A percentile compares a stretch with the other conserved stretches of the same genome.
These are phyloP conservation scores for Penicillium goetzii DNA, from an alignment of 495 filamentous ascomycete species.

Conservation along the genomic window DNA sequence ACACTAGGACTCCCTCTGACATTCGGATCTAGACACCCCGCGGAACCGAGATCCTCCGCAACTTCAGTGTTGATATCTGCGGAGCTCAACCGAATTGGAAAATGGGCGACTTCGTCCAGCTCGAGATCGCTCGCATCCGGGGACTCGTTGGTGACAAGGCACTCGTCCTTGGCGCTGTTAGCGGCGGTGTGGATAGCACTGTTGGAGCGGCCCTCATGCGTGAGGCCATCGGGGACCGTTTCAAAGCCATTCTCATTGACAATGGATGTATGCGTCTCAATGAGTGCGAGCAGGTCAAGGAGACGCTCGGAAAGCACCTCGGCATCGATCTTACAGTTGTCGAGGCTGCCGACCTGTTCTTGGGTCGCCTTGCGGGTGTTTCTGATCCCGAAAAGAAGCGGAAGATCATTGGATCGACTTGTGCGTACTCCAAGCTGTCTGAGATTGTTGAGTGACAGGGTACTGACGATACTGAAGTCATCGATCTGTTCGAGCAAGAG, in stretches of 20 bases:
- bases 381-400: slow-evolving; percentile 87
- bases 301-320: slow-evolving; percentile 73
- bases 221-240: slow-evolving; percentile 80
- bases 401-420: slow-evolving; percentile 76
- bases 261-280: slow-evolving; percentile 87
- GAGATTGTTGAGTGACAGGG: not conserved
- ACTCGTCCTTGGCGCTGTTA: slow-evolving; percentile 40
- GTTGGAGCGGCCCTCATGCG: slow-evolving; percentile 85
- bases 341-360: slow-evolving; percentile 76
- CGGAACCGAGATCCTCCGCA: slow-evolving; percentile 26
- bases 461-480: slow-evolving; percentile 60
- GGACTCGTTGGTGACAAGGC: slow-evolving; percentile 26
- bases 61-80: slow-evolving; percentile 32
- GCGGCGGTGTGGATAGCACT: slow-evolving; percentile 91
- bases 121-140: slow-evolving; percentile 30
- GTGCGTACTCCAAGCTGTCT: slow-evolving; percentile 16
- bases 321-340: slow-evolving; percentile 91
- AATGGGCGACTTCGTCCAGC: slow-evolving; percentile 26
- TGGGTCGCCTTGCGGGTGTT: slow-evolving; percentile 73
- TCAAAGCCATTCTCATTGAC: slow-evolving; percentile 87
- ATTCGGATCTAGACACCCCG: slow-evolving; percentile 26
- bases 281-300: slow-evolving; percentile 78
- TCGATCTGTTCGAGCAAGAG: slow-evolving; percentile 85
- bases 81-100: slow-evolving; percentile 28
- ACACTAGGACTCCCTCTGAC: slow-evolving; percentile 11